Evolutionary conservation across 192 early-diverging fungal species (phyloP), one percentile per base, ranked within the genome.

Genomic region (Jimgerdemannia lactiflua): DNA sequence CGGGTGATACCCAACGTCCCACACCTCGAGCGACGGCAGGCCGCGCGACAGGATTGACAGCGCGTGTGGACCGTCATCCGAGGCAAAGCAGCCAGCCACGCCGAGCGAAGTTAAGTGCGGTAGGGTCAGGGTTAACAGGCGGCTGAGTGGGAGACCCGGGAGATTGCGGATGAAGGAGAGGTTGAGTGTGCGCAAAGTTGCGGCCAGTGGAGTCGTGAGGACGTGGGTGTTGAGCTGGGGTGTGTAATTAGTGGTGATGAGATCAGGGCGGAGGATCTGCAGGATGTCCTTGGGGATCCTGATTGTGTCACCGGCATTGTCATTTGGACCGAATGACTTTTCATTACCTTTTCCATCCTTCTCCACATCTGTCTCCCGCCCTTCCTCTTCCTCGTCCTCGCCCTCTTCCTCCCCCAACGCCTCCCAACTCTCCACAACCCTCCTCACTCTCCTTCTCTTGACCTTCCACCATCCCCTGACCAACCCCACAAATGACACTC

Each of bases 1-100:
- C 29, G 49, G 49, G 49, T 77, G 76, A 49, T 77, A 67, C 8
- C 76, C 76, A 65, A 77, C 72, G 43, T 77, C 76, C 76, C 76
- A 77, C 54, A 20, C 67, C 4, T 68, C 44, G 39, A 77, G 17
- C 19, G 19, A 44, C 29, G 64, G 63, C n/a, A 77, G 59, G 11
- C 76, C 76, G 4, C 69, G 70, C 6, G 76, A 72, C 43, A 77
- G 66, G 17, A 77, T 71, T 4, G 64, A 40, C 11, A 77, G 63
- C 7, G 76, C 64, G 40, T 39, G 18, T 18, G 65, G 64, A 39
- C 76, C 76, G 39, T 77, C 66, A 4, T 40, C 17, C 11, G 64
- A 18, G 42, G 29, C 17, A 8, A 77, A 71, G n/a, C 43, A 69
- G 29, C 65, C 71, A 0, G 76, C 76, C 10, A 66, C 69, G 8